phyloP scores from a whole-genome alignment of 495 filamentous ascomycete genomes.

The Trichoderma asperelloides region DNA sequence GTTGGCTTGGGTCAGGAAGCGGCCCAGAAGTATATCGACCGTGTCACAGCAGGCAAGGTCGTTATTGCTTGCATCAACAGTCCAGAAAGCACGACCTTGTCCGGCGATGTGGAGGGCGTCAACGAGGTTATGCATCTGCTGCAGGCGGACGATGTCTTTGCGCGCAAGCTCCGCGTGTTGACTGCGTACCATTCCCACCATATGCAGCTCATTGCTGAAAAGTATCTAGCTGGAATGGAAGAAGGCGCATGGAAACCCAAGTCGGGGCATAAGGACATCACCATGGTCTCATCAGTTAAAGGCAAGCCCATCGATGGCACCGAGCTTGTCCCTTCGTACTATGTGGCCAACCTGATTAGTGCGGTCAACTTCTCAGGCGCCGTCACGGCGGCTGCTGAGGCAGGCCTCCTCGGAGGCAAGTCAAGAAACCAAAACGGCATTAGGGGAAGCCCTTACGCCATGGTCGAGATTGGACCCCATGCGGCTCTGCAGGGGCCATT shows the following conservation, averaged over 20 bases:
- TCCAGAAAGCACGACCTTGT: constrained; percentile 32
- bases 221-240: too few relatives aligned
- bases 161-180: constrained; percentile 21
- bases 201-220: constrained; percentile 17
- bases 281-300: too few relatives aligned
- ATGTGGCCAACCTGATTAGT: too few relatives aligned
- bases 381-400: too few relatives aligned
- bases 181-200: constrained; percentile 32
- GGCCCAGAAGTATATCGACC: constrained; percentile 14
- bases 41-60: constrained; percentile 13
- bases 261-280: too few relatives aligned
- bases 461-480: not conserved
- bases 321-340: too few relatives aligned
- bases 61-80: constrained; percentile 36
- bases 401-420: too few relatives aligned
- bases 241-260: too few relatives aligned
- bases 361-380: too few relatives aligned
- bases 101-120: constrained; percentile 28
- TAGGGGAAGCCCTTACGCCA: not conserved
- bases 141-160: constrained; percentile 12
- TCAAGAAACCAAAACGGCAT: too few relatives aligned
- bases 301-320: too few relatives aligned
- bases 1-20: constrained; percentile 24
- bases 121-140: constrained; percentile 16
- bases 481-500: not conserved